Conservation (phyloP, 2,329 filamentous ascomycete genomes). For the Colletotrichum truncatum region DNA sequence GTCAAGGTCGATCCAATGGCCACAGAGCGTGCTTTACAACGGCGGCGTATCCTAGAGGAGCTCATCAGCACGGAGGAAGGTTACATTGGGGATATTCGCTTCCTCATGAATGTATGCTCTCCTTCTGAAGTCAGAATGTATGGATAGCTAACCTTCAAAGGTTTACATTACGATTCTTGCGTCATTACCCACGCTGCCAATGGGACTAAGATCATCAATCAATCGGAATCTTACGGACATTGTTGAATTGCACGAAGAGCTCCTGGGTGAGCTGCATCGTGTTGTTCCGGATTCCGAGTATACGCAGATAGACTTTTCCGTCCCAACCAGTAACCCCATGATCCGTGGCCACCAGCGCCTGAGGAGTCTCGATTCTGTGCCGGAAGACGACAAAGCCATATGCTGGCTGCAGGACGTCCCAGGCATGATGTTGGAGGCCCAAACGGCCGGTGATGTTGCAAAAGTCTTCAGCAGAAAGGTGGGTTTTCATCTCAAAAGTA, state of each 20-base stretch:
- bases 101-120: slow-evolving; percentile 80
- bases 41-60: slow-evolving; percentile 85
- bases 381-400: slow-evolving; percentile 46
- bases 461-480: slow-evolving; percentile 69
- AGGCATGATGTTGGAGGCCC: slow-evolving; percentile 66
- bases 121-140: not conserved
- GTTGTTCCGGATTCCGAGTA: slow-evolving; percentile 76
- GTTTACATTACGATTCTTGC: slow-evolving; percentile 80
- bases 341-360: slow-evolving; percentile 52
- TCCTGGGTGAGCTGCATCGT: slow-evolving; percentile 78
- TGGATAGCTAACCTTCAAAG: slow-evolving; percentile 48
- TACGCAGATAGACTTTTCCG: slow-evolving; percentile 50
- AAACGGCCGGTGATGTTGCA: slow-evolving; percentile 68
- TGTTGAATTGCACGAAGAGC: slow-evolving; percentile 82
- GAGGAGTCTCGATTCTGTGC: slow-evolving; percentile 57
- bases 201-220: slow-evolving; percentile 74
- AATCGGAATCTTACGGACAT: slow-evolving; percentile 84
- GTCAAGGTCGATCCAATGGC: slow-evolving; percentile 70
- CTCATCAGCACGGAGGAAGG: slow-evolving; percentile 86
- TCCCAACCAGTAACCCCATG: slow-evolving; percentile 29
- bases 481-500: slow-evolving; percentile 29
- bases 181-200: slow-evolving; percentile 72
- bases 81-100: slow-evolving; percentile 88
- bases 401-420: slow-evolving; percentile 56
- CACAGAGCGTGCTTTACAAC: slow-evolving; percentile 76